Conservation (phyloP, 208 protist genomes). For the Crithidia thermophila region DNA sequence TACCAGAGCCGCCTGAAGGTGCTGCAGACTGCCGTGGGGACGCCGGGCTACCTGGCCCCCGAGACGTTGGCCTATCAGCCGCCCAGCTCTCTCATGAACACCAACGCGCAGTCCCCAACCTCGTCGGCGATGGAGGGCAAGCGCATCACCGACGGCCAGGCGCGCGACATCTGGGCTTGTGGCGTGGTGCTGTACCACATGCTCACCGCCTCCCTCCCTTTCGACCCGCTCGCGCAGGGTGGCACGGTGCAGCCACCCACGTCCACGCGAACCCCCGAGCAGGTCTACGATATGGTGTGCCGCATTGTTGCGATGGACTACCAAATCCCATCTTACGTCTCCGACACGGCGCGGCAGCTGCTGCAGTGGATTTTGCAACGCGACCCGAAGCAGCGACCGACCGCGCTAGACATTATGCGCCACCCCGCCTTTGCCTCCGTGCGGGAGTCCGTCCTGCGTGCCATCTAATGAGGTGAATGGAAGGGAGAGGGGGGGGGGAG, state of each 20-base stretch:
- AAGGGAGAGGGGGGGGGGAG: not conserved
- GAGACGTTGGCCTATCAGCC: constrained; percentile 73
- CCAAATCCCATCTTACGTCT: constrained; percentile 49
- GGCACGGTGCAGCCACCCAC: constrained; percentile 27
- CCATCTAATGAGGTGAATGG: not conserved
- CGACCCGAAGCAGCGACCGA: constrained; percentile 44
- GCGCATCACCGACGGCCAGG: constrained; percentile 65
- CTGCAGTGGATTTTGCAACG: constrained; percentile 43
- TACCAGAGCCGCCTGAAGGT: constrained; percentile 45
- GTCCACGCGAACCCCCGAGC: constrained; percentile 25
- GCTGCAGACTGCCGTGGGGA: constrained; percentile 64
- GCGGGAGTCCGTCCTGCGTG: constrained; percentile 14
- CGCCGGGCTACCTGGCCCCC: constrained; percentile 76
- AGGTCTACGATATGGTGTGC: constrained; percentile 50
- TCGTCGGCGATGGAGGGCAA: not conserved
- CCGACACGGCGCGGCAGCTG: constrained; percentile 37
- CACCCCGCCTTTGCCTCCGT: constrained; percentile 39
- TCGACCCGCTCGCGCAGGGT: constrained; percentile 50
- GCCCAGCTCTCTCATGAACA: constrained; percentile 35
- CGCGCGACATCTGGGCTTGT: constrained; percentile 94
- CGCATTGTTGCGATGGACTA: constrained; percentile 66
- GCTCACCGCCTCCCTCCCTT: constrained; percentile 80
- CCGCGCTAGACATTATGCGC: constrained; percentile 37
- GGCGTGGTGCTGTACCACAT: constrained; percentile 94
- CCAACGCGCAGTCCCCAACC: not conserved